A percentile compares a stretch with the other conserved stretches of the same genome.
Conservation (phyloP, 2,329 filamentous ascomycete species). For the Chrysoporthe cubensis region DNA sequence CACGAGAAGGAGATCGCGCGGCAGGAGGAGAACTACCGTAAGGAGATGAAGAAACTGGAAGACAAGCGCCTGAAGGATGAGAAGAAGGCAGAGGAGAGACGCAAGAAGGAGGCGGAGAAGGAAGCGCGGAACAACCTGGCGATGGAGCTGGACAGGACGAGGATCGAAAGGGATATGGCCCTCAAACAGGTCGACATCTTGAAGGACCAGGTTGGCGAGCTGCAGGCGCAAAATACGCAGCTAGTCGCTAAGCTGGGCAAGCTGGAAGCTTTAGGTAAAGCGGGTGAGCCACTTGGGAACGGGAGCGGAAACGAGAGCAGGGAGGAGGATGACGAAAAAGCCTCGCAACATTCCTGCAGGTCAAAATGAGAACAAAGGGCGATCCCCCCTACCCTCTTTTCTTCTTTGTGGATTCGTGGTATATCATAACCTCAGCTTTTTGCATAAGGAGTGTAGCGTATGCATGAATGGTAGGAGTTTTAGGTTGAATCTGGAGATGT, state of each 20-base stretch:
- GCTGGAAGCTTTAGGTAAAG: conserved; percentile 34
- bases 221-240: conserved; percentile 64
- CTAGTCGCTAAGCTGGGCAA: conserved; percentile 59
- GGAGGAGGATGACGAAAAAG: conserved; percentile 7
- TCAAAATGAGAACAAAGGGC: conserved; percentile 7
- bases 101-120: conserved; percentile 55
- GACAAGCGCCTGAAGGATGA: conserved; percentile 66
- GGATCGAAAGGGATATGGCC: conserved; percentile 56
- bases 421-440: neutral
- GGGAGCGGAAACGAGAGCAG: conserved; percentile 3
- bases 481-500: neutral
- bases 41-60: conserved; percentile 67
- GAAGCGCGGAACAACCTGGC: conserved; percentile 55
- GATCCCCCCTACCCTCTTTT: neutral
- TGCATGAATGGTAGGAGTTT: conserved; percentile 2
- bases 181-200: conserved; percentile 58
- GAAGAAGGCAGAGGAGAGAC: conserved; percentile 58
- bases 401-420: neutral
- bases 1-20: conserved; percentile 67
- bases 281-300: neutral
- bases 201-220: conserved; percentile 57
- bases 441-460: neutral
- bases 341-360: conserved; percentile 11
- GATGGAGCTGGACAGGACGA: conserved; percentile 56
- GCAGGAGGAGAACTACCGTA: conserved; percentile 67